Conservation (phyloP, 108 stramenopile genomes). For the Cyclostephanos tholiformis region DNA sequence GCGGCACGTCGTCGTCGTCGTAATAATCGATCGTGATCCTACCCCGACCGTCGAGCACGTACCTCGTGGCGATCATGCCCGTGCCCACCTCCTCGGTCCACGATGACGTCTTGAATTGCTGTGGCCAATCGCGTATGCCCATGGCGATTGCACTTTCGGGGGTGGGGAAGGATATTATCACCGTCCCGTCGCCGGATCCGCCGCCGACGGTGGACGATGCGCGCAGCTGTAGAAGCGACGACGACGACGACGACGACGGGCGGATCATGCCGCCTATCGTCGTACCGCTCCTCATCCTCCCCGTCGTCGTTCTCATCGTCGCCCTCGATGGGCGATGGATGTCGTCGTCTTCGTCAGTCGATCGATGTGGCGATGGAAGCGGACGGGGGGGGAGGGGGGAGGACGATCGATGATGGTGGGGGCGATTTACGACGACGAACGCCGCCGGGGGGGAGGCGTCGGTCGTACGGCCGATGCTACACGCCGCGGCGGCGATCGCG, state of each 20-base stretch:
- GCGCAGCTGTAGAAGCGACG: neutral
- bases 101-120: constrained; percentile 42
- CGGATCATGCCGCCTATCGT: neutral
- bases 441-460: neutral
- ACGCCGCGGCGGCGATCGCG: neutral
- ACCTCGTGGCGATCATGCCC: constrained; percentile 52
- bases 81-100: constrained; percentile 47
- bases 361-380: neutral
- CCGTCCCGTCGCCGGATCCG: neutral
- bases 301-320: too few species aligned
- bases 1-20: constrained; percentile 16
- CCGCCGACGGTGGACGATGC: neutral
- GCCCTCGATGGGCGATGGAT: too few species aligned
- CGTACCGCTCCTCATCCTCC: too few species aligned
- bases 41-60: constrained; percentile 63
- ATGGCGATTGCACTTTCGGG: constrained; percentile 50
- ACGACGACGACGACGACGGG: too few species aligned
- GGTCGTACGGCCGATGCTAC: neutral
- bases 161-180: constrained; percentile 54
- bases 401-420: neutral
- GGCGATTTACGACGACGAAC: neutral
- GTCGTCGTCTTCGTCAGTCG: neutral
- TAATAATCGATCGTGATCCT: constrained; percentile 36
- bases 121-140: constrained; percentile 73
- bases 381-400: too few species aligned